Evolutionary conservation across 176 grass and related monocot species (phyloP), one percentile per base, ranked within the genome.

Genomic region (Carex cristatella): DNA sequence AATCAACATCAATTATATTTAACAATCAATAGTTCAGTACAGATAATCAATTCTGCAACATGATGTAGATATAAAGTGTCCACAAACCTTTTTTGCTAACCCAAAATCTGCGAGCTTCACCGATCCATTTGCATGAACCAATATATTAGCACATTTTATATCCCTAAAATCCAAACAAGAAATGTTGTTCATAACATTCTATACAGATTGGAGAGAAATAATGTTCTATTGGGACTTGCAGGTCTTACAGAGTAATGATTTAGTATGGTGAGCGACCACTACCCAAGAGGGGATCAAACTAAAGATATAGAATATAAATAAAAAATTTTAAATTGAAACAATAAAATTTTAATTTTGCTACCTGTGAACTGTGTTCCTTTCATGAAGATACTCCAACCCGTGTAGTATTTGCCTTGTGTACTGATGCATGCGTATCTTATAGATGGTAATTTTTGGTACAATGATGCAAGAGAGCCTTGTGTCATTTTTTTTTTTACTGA

Each of bases 61-160:
- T 77, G 55, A 4, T 40, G 37, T 84, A 27, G 1, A 10, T 89
- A 86, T 83, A 67, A 59, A 63, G 35, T 66, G 5, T 71, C 85
- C 13, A 86, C 80, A 80, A 87, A 95, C 95, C 93, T 95, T 91
- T 86, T 98, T 98, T 64, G 95, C 95, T 64, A 98, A 90, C 30
- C 95, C 95, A 93, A 98, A 98, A 85, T 98, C 95, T 18, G 95
- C 95, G 73, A 98, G 91, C 85, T 95, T 98, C 55, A 98, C 93
- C 0, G 89, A 98, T 88, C 93, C 93, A 92, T 98, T 95, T 85
- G 81, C 95, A 85, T 98, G 91, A 83, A 98, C 95, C 85, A 98
- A 79, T 89, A 98, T 95, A 88, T 98, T 98, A 35, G 93, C 91
- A 1, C 95, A 98, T 88, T 98, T 98, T 69, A 98, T 98, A 92